Evolutionary conservation across 2,329 filamentous ascomycete genomes (phyloP), one percentile per base, ranked within the genome.

Genomic region (Penicillium crustosum): DNA sequence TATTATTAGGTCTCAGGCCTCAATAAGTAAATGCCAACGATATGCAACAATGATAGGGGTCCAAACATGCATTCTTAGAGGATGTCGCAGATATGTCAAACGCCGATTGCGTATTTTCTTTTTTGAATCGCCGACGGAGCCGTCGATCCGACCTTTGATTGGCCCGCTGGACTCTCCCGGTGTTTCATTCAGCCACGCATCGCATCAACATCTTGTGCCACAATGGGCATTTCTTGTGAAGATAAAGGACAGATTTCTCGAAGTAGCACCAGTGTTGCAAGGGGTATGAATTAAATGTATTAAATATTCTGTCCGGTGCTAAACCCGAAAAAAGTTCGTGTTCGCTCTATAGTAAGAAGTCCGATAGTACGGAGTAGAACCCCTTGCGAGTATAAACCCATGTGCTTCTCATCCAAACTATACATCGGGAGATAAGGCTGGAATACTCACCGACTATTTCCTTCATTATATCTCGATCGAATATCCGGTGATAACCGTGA

Each of bases 361-460:
- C 13, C 44, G 19, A 48, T n/a, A 23, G 29, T n/a, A 35, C 15
- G 25, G 25, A 19, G 29, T 47, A 33, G 15, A 23, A 47, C 25
- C n/a, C 8, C 7, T 21, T 27, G 6, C 25, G 23, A 27, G 27
- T 31, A 35, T 23, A 25, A 48, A 25, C 15, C 6, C 6, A 23
- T 35, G 17, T n/a, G 13, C 17, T 35, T 21, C 9, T 25, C 23
- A 43, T 13, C 27, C 15, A 10, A 21, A 12, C 19, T 6, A 31
- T 42, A 53, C 36, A 43, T 38, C 33, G 9, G 19, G n/a, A 53
- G 21, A 47, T 53, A 48, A 25, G 29, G 15, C 44, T 4, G 25
- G 15, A 5, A 48, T 33, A 48, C 31, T 48, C 49, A 53, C 55
- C 55, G 49, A 38, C 49, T 53, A 53, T 57, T 57, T 57, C 17